phyloP scores from a whole-genome alignment of 371 early-diverging fungal species.

The Mortierella sp. region DNA sequence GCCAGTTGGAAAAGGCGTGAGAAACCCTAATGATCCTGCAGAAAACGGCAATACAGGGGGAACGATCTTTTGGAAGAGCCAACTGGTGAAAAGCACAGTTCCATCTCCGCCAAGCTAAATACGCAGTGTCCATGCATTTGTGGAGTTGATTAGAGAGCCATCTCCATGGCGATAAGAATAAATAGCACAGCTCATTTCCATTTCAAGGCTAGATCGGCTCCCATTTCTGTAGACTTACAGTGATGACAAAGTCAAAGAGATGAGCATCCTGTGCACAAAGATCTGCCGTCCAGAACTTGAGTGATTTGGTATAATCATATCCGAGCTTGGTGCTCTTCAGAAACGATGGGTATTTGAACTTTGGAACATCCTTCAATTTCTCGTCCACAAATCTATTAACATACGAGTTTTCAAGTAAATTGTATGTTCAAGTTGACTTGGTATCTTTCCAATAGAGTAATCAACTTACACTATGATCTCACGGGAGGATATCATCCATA shows the following conservation, averaged over 20 bases:
- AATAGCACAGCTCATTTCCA: background rate
- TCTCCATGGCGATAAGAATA: background rate
- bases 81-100: conserved; percentile 87
- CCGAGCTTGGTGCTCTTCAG: conserved; percentile 59
- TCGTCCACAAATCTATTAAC: conserved; percentile 77
- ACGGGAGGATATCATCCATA: conserved; percentile 78
- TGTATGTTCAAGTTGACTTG: background rate
- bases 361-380: conserved; percentile 64
- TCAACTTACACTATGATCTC: conserved; percentile 74
- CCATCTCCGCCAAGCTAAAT: conserved; percentile 89
- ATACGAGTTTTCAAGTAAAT: too few relatives aligned
- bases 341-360: conserved; percentile 67
- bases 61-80: conserved; percentile 89
- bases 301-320: conserved; percentile 58
- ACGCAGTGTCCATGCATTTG: background rate
- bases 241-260: conserved; percentile 81
- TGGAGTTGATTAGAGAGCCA: background rate
- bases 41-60: conserved; percentile 94
- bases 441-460: background rate
- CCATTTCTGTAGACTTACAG: conserved; percentile 61
- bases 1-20: conserved; percentile 88
- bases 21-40: conserved; percentile 90
- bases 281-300: conserved; percentile 84
- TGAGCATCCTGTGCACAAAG: conserved; percentile 76
- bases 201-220: background rate